phyloP scores from a whole-genome alignment of 2,329 filamentous ascomycete species.

The Penicillium sclerotiorum region DNA sequence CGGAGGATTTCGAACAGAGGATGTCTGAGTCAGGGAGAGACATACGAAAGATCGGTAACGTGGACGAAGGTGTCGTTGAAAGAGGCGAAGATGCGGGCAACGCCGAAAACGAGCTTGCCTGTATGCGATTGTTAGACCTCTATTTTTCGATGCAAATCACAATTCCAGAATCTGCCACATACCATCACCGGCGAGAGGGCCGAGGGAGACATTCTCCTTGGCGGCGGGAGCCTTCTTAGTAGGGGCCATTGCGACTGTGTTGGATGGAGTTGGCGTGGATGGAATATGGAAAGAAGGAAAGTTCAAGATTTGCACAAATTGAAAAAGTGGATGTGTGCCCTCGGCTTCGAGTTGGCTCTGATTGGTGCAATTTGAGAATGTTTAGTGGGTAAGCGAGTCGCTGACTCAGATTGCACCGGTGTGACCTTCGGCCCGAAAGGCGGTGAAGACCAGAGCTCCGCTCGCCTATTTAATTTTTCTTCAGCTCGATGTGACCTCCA shows the following conservation, averaged over 20 bases:
- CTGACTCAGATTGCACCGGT: slow-evolving; percentile 20
- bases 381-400: slow-evolving; percentile 30
- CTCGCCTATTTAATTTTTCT: slow-evolving; percentile 33
- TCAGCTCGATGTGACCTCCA: background rate
- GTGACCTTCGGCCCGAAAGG: slow-evolving; percentile 32
- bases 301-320: slow-evolving; percentile 27
- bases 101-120: slow-evolving; percentile 97
- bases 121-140: slow-evolving; percentile 25
- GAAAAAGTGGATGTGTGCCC: slow-evolving; percentile 44
- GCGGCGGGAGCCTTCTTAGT: slow-evolving; percentile 83
- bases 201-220: slow-evolving; percentile 97
- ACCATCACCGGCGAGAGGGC: slow-evolving; percentile 96
- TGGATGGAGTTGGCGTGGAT: slow-evolving; percentile 46
- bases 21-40: slow-evolving; percentile 13
- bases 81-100: slow-evolving; percentile 96
- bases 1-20: background rate
- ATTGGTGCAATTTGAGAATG: slow-evolving; percentile 29
- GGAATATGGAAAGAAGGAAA: slow-evolving; percentile 41
- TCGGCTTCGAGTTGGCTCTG: slow-evolving; percentile 27
- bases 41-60: slow-evolving; percentile 96
- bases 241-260: slow-evolving; percentile 70
- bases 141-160: slow-evolving; percentile 1
- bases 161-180: slow-evolving; percentile 39
- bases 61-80: slow-evolving; percentile 96
- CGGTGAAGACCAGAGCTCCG: slow-evolving; percentile 27